A percentile compares a stretch with the other conserved stretches of the same genome.
Conservation (phyloP, 2,329 filamentous ascomycete genomes). For the Trichoderma atroviride region DNA sequence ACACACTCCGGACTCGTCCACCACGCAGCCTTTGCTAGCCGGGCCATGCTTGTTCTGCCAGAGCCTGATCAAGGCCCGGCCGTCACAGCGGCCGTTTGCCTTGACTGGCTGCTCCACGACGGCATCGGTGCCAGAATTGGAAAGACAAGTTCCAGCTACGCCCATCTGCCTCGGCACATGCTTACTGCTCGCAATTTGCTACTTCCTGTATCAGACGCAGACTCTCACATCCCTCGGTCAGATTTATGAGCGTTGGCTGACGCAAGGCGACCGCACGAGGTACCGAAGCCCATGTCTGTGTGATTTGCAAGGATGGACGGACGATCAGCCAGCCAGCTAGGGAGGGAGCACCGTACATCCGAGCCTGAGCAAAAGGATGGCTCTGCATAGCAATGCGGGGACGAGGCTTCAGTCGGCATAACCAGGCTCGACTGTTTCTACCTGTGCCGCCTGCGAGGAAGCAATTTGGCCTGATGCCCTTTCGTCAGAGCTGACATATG, state of each 20-base stretch:
- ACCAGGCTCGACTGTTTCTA: background rate
- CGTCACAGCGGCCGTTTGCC: background rate
- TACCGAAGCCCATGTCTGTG: constrained; percentile 8
- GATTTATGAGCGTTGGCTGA: constrained; percentile 5
- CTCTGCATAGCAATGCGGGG: constrained; percentile 23
- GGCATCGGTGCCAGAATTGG: background rate
- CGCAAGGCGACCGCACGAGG: constrained; percentile 8
- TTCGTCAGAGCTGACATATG: background rate
- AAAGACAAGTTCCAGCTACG: background rate
- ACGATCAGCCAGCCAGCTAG: constrained; percentile 11
- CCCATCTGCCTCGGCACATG: background rate
- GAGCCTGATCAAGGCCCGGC: background rate
- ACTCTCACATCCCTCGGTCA: background rate
- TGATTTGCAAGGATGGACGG: constrained; percentile 12
- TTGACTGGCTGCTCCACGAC: background rate
- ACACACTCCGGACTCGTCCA: constrained; percentile 16
- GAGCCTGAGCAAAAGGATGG: constrained; percentile 18
- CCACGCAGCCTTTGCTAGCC: background rate
- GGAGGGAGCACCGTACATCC: background rate
- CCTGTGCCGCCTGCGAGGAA: background rate
- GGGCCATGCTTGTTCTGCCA: background rate
- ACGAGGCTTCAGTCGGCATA: constrained; percentile 25
- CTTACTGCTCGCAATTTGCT: background rate
- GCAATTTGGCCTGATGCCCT: background rate
- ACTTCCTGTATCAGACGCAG: background rate